Evolutionary conservation across 2,329 filamentous ascomycete species (phyloP), one percentile per base, ranked within the genome.

Genomic region (Cytospora piceae): DNA sequence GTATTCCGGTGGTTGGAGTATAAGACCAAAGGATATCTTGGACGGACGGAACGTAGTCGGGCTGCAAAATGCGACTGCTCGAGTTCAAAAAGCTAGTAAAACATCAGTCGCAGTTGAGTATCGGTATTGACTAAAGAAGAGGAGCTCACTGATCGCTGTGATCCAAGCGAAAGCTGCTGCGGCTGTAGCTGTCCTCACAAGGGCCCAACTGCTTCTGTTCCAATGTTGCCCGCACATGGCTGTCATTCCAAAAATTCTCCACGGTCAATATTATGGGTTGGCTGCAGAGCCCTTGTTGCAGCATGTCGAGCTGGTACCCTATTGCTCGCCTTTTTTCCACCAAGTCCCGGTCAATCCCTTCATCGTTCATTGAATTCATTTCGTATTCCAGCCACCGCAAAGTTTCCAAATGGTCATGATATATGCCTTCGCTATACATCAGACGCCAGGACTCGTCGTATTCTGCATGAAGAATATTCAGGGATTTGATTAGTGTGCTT

Each of bases 11-110:
- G 31, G 12, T 61, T 20, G 12, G 31, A 9, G 3, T 29, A 29
- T 37, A 52, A 3, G 58, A 17, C 58, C 58, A 61, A 12, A 53
- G 22, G 17, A 61, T 37, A 17, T 61, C 49, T 39, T 27, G 22
- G 4, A 37, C 31, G 12, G 58, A 37, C 12, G 58, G 49, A n/a
- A 53, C 15, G 46, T 61, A 61, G 20, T 37, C 8, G 6, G 49
- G n/a, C 11, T 61, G 29, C n/a, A 53, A 2, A 24, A 61, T 61
- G 31, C 49, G 58, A 11, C 46, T 17, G 31, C 29, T 37, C 31
- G 31, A 53, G 31, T 27, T 22, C 49, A 53, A 12, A 17, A 39
- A 53, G 31, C 58, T 61, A 15, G 49, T 37, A 24, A 53, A 24
- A 1, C 15, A 27, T 37, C 22, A 39, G n/a, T 27, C 20, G 51